Percentiles rank a stretch among this genome's conserved stretches.
Conservation (phyloP, 2,329 filamentous ascomycete species). For the Paecilomyces dactylethromorphus region DNA sequence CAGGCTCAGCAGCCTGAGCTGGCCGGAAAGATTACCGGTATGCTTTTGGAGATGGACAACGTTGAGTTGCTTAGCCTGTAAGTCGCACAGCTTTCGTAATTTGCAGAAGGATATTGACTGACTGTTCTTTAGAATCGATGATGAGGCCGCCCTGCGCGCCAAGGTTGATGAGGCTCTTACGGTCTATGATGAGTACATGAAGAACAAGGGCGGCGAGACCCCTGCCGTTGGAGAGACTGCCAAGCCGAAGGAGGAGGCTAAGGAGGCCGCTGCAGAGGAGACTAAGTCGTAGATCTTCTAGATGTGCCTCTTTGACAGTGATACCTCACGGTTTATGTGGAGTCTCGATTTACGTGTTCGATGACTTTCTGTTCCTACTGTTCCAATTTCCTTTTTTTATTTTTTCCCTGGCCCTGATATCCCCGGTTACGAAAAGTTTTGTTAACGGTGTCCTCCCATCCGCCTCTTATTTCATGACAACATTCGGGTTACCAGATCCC, state of each 20-base stretch:
- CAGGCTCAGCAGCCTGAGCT: conserved; percentile 88
- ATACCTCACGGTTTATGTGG: background rate
- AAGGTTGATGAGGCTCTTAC: conserved; percentile 97
- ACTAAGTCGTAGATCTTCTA: conserved; percentile 30
- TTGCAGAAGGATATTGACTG: conserved; percentile 6
- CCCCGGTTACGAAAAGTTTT: conserved; percentile 35
- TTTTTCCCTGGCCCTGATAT: conserved; percentile 32
- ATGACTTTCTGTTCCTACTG: conserved; percentile 14
- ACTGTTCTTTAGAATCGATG: conserved; percentile 63
- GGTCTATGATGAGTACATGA: conserved; percentile 98
- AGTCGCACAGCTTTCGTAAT: conserved; percentile 41
- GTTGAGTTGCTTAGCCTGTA: conserved; percentile 88
- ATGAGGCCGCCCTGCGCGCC: conserved; percentile 78
- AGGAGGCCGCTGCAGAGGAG: conserved; percentile 37
- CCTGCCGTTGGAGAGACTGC: conserved; percentile 34
- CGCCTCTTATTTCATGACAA: conserved; percentile 24
- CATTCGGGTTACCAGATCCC: conserved; percentile 15
- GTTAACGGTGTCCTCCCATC: conserved; percentile 19
- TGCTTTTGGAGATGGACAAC: conserved; percentile 99
- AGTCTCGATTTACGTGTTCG: conserved; percentile 6
- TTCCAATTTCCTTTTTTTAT: conserved; percentile 13
- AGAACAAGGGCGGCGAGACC: conserved; percentile 58
- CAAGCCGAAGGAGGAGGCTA: conserved; percentile 38
- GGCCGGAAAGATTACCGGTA: conserved; percentile 98
- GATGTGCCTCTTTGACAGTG: conserved; percentile 3